Evolutionary conservation across 2,329 filamentous ascomycete species (phyloP), one percentile per base, ranked within the genome.

Genomic region (Chaetomium olivaceum): DNA sequence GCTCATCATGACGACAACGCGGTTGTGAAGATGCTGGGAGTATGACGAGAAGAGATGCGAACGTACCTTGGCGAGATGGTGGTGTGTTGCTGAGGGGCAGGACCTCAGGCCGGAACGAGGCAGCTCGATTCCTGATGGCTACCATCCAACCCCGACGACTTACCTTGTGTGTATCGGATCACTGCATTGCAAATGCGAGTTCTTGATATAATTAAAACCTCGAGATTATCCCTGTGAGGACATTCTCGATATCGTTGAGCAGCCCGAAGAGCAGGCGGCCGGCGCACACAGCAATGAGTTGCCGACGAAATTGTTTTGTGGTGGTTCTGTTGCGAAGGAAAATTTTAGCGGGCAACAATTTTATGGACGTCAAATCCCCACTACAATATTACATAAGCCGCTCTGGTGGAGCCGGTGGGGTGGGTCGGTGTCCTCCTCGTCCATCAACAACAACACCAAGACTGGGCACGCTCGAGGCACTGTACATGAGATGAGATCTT

Each of bases 1-100:
- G 70, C 82, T 88, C 91, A 93, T 94, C 91, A 91, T 89, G 48
- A 66, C 63, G 63, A 65, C 63, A 33, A 60, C 43, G 21, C 21
- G 51, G 55, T 29, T 21, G 55, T 52, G 39, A 27, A 58, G 55
- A 36, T 58, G 52, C 25, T 58, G 14, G 36, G 23, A 7, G 27
- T 23, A 9, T 46, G 56, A 54, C 39, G 56, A 50, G 14, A 55
- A 68, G 16, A 21, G 11, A 57, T 14, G 23, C 29, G 6, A 61
- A 64, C 65, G 21, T 67, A 67, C 65, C 7, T 62, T 29, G 54
- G 43, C 33, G 11, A 8, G 33, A 14, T 55, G 56, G 9, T 21
- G 36, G 9, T 21, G 36, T 52, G 56, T 29, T 48, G 55, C 25
- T 43, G 23, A 21, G n/a, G n/a, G 19, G n/a, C 27, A 33, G 16